A percentile compares a stretch with the other conserved stretches of the same genome.
phyloP scores from a whole-genome alignment of 1,284 basidiomycete genomes.

The Leccinum pachyderme region DNA sequence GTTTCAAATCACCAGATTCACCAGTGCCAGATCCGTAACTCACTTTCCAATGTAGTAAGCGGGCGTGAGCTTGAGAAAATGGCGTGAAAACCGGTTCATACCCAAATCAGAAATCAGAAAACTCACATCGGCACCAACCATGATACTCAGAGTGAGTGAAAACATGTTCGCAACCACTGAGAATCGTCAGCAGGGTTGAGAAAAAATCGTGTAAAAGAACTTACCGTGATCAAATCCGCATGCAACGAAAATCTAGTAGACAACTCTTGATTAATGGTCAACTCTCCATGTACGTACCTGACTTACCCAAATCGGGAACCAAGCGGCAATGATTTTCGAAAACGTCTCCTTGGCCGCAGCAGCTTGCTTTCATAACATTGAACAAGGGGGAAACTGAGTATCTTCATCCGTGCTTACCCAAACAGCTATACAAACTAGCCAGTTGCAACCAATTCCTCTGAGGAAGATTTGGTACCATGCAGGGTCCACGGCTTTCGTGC shows the following conservation, averaged over 20 bases:
- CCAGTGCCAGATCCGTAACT: constrained; percentile 14
- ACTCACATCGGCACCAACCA: constrained; percentile 65
- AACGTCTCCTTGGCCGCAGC: constrained; percentile 64
- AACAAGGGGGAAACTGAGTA: background rate
- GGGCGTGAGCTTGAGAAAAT: constrained; percentile 42
- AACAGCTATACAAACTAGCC: constrained; percentile 72
- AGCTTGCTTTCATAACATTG: constrained; percentile 53
- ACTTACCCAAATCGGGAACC: constrained; percentile 75
- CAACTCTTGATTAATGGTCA: constrained; percentile 1
- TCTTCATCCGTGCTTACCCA: constrained; percentile 50
- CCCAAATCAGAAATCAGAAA: background rate
- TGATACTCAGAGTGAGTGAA: constrained; percentile 68
- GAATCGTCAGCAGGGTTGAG: background rate
- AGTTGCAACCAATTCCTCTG: constrained; percentile 76
- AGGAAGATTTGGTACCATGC: constrained; percentile 75
- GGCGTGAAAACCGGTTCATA: constrained; percentile 7
- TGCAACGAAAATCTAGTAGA: constrained; percentile 66
- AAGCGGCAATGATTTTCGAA: constrained; percentile 71
- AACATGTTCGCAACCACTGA: constrained; percentile 74
- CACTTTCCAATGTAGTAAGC: constrained; percentile 69
- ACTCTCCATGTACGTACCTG: background rate
- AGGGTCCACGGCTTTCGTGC: constrained; percentile 62
- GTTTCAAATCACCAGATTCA: background rate
- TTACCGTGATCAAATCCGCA: constrained; percentile 72
- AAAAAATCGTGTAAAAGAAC: constrained; percentile 9